phyloP scores from a whole-genome alignment of 768 basidiomycete genomes.

The Xanthoconium purpureum region DNA sequence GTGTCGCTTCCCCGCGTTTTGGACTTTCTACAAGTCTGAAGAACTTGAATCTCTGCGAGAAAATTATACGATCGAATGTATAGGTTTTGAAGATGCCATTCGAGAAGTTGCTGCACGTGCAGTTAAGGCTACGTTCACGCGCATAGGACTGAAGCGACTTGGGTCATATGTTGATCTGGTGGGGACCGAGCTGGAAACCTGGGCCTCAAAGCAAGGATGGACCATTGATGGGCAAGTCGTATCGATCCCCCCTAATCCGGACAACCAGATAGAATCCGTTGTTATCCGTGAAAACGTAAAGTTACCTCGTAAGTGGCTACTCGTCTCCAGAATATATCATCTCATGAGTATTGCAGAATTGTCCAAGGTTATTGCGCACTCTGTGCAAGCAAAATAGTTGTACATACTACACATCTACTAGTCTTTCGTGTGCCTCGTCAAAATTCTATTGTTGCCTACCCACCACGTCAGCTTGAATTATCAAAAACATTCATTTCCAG shows the following conservation, averaged over 20 bases:
- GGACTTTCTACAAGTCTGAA: slow-evolving; percentile 70
- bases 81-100: slow-evolving; percentile 82
- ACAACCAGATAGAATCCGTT: slow-evolving; percentile 85
- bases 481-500: neutral
- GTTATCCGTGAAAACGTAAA: slow-evolving; percentile 82
- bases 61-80: slow-evolving; percentile 82
- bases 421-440: slow-evolving; percentile 6
- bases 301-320: slow-evolving; percentile 62
- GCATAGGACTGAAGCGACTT: slow-evolving; percentile 64
- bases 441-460: slow-evolving; percentile 1
- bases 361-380: slow-evolving; percentile 72
- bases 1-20: slow-evolving; percentile 87
- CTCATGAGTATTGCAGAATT: slow-evolving; percentile 49
- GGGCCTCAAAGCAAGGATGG: slow-evolving; percentile 69
- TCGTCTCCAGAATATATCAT: neutral
- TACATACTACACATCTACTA: neutral
- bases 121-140: slow-evolving; percentile 74
- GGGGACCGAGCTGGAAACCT: slow-evolving; percentile 59
- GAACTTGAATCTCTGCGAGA: slow-evolving; percentile 70
- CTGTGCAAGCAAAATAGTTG: slow-evolving; percentile 49
- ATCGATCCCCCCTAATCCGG: slow-evolving; percentile 73
- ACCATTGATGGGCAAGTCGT: slow-evolving; percentile 57
- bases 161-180: slow-evolving; percentile 67
- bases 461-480: neutral
- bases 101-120: slow-evolving; percentile 74